Evolutionary conservation across 2,329 filamentous ascomycete genomes (phyloP).

Genomic region (Aspergillus floridensis): DNA sequence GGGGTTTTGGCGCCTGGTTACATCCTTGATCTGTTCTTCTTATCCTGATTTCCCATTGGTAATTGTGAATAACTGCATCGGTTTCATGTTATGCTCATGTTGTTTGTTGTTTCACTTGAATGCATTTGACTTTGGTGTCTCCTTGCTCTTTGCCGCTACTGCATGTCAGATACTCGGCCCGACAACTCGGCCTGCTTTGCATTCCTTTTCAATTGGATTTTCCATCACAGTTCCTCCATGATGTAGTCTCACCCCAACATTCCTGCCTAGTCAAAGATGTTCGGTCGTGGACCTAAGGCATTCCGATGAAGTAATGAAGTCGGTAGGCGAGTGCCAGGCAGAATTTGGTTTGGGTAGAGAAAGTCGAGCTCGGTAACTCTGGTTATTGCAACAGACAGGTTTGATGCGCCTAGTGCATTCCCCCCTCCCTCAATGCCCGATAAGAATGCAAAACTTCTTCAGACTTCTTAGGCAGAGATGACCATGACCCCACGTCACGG

Average conservation of each 20-base stretch:
- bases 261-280: background rate
- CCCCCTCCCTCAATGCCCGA: background rate
- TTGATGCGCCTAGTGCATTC: background rate
- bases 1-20: slow-evolving; percentile 43
- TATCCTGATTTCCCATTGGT: slow-evolving; percentile 7
- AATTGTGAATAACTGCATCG: slow-evolving; percentile 25
- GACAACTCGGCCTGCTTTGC: background rate
- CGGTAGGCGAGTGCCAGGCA: background rate
- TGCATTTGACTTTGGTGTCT: slow-evolving; percentile 14
- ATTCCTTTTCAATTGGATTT: background rate
- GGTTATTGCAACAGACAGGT: too few relatives aligned
- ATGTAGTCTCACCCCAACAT: background rate
- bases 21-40: slow-evolving; percentile 16
- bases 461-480: background rate
- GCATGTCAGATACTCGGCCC: slow-evolving; percentile 1
- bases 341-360: background rate
- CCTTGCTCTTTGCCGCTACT: background rate
- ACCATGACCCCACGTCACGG: background rate
- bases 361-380: background rate
- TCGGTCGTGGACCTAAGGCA: background rate
- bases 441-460: background rate
- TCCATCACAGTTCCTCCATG: background rate
- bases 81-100: background rate
- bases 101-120: slow-evolving; percentile 16
- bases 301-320: background rate